Evolutionary conservation across 768 basidiomycete species (phyloP).

Genomic region (Rhodotorula toruloides): DNA sequence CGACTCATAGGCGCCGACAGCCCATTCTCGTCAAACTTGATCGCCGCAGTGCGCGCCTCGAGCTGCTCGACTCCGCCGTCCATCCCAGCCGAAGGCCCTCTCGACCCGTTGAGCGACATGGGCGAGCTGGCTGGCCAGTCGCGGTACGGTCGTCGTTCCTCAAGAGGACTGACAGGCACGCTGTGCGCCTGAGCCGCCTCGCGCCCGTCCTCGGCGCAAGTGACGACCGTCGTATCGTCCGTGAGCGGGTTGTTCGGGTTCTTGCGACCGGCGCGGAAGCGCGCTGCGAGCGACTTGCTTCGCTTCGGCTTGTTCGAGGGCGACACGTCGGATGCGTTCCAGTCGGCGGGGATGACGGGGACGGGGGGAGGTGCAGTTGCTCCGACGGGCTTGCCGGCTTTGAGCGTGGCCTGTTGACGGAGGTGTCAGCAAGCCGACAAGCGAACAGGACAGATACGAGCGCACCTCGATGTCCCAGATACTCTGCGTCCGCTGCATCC

Average conservation of each 20-base stretch:
- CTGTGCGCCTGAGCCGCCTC: conserved; percentile 10
- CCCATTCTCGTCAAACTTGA: conserved; percentile 53
- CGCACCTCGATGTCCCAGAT: conserved; percentile 41
- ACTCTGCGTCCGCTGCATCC: conserved; percentile 27
- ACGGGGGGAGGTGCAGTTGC: conserved; percentile 28
- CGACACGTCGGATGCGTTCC: conserved; percentile 4
- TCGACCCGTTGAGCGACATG: conserved; percentile 6
- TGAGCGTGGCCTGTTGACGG: conserved; percentile 23
- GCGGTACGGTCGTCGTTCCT: conserved; percentile 9
- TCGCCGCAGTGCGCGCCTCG: conserved; percentile 9
- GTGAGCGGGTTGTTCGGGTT: conserved; percentile 26
- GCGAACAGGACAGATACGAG: neutral
- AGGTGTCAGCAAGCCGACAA: rapidly evolving
- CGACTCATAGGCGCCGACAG: conserved; percentile 70
- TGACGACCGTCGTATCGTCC: neutral
- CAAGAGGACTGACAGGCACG: conserved; percentile 17
- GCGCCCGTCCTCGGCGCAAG: conserved; percentile 12
- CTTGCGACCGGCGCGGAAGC: conserved; percentile 32
- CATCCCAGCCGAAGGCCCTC: neutral
- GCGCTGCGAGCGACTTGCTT: conserved; percentile 33
- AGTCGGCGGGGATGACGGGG: conserved; percentile 31
- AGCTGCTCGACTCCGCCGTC: neutral
- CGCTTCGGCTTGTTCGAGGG: conserved; percentile 35
- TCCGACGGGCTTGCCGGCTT: conserved; percentile 35
- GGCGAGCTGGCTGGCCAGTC: too few species aligned